A percentile compares a stretch with the other conserved stretches of the same genome.
Conservation (phyloP, 2,329 filamentous ascomycete species). For the Aspergillus sergii region DNA sequence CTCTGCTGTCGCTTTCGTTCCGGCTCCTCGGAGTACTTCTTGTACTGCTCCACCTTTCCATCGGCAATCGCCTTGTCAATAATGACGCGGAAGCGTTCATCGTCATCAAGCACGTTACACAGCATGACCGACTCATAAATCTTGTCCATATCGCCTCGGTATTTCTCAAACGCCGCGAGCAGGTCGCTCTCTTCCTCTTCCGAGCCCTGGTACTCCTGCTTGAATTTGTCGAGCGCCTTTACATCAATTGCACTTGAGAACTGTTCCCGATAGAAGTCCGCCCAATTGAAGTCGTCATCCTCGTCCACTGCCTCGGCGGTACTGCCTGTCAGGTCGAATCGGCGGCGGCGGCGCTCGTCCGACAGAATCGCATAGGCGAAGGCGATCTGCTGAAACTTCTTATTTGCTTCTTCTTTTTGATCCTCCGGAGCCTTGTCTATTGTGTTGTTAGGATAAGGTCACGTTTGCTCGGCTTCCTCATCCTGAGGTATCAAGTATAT, state of each 20-base stretch:
- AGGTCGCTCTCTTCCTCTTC: conserved; percentile 82
- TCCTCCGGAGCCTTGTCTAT: conserved; percentile 74
- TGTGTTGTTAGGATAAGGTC: background rate
- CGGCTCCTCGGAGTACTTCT: conserved; percentile 73
- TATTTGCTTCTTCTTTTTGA: conserved; percentile 72
- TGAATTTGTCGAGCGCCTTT: conserved; percentile 75
- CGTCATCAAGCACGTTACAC: conserved; percentile 79
- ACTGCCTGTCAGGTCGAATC: conserved; percentile 88
- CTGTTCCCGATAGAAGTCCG: conserved; percentile 83
- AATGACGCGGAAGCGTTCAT: conserved; percentile 77
- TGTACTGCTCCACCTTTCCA: conserved; percentile 67
- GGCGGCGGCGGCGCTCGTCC: conserved; percentile 74
- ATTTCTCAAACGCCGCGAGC: conserved; percentile 71
- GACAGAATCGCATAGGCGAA: conserved; percentile 94
- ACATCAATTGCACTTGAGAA: conserved; percentile 75
- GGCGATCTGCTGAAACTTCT: conserved; percentile 84
- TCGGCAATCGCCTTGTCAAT: conserved; percentile 78
- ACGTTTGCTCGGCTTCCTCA: background rate
- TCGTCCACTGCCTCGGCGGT: conserved; percentile 76
- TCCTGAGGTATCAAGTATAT: background rate
- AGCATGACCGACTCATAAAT: conserved; percentile 87
- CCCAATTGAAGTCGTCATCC: conserved; percentile 84
- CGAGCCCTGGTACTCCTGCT: conserved; percentile 77
- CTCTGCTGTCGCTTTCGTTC: conserved; percentile 64
- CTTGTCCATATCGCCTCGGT: conserved; percentile 72